Evolutionary conservation across 371 early-diverging fungal genomes (phyloP).

Genomic region (Mortierella sp.): DNA sequence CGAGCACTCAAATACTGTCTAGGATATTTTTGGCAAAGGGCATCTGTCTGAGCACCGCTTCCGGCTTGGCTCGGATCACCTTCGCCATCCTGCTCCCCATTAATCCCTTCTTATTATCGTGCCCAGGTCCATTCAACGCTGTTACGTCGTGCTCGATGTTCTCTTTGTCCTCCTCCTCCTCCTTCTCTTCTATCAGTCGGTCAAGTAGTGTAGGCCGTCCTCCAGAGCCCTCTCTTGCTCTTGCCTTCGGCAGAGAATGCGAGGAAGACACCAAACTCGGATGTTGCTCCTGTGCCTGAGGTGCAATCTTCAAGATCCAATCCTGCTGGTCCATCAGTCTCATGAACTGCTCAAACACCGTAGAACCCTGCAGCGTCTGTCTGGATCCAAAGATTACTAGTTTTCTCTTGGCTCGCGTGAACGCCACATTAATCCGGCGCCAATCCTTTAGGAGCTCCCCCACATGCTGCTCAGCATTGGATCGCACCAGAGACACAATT

Average conservation of each 20-base stretch:
- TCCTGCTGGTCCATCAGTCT: constrained; percentile 60
- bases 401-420: constrained; percentile 94
- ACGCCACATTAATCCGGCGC: constrained; percentile 97
- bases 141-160: background rate
- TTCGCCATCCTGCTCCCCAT: constrained; percentile 14
- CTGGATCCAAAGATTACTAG: constrained; percentile 92
- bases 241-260: too few species aligned
- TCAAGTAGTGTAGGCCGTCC: too few species aligned
- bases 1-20: constrained; percentile 26
- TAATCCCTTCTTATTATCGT: background rate
- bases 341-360: constrained; percentile 66
- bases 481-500: constrained; percentile 90
- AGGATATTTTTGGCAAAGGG: constrained; percentile 33
- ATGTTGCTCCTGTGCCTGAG: constrained; percentile 29
- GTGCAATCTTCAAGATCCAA: constrained; percentile 57
- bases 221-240: too few species aligned
- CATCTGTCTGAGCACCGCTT: constrained; percentile 20
- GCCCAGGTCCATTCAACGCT: background rate
- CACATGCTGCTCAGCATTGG: constrained; percentile 76
- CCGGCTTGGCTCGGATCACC: constrained; percentile 11
- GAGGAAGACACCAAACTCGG: background rate
- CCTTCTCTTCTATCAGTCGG: background rate
- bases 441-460: constrained; percentile 93
- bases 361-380: constrained; percentile 68
- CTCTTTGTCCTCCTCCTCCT: constrained; percentile 18